A percentile compares a stretch with the other conserved stretches of the same genome.
Conservation (phyloP, 306 rosid genomes). For the Neltuma alba region DNA sequence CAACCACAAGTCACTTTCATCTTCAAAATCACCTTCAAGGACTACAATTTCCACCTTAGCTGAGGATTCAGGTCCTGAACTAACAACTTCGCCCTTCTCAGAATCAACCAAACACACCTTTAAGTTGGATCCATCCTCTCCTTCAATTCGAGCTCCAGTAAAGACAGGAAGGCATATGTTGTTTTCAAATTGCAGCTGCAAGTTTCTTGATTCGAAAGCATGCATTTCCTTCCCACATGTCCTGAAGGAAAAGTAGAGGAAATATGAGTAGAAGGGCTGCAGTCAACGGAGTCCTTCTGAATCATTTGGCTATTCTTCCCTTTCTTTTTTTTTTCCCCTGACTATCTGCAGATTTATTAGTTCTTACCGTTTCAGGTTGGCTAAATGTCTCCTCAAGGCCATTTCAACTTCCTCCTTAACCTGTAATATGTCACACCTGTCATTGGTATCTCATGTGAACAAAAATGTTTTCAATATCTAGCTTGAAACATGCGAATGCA, state of each 20-base stretch:
- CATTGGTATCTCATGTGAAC: constrained; percentile 21
- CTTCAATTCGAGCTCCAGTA: constrained; percentile 97
- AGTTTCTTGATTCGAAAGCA: constrained; percentile 59
- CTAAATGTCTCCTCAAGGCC: constrained; percentile 78
- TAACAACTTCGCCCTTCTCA: constrained; percentile 55
- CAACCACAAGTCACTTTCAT: constrained; percentile 78
- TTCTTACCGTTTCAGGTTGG: constrained; percentile 79
- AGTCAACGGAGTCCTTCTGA: neutral
- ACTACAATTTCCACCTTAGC: constrained; percentile 94
- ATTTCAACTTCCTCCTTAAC: constrained; percentile 93
- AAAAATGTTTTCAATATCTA: constrained; percentile 3
- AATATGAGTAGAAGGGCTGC: constrained; percentile 2
- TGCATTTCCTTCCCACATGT: constrained; percentile 61
- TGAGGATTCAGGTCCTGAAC: constrained; percentile 76
- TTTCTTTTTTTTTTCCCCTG: neutral
- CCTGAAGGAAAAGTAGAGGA: constrained; percentile 57
- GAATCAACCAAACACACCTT: constrained; percentile 74
- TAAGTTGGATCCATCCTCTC: constrained; percentile 70
- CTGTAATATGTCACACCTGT: constrained; percentile 48
- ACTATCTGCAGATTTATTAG: neutral
- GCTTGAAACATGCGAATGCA: neutral
- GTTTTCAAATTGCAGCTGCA: constrained; percentile 73
- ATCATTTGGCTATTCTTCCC: neutral
- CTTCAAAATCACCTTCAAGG: constrained; percentile 99
- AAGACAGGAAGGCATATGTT: constrained; percentile 86